These are phyloP conservation scores for Mortierella sp. DNA, from an alignment of 371 early-diverging fungal genomes.

Conservation along the genomic window DNA sequence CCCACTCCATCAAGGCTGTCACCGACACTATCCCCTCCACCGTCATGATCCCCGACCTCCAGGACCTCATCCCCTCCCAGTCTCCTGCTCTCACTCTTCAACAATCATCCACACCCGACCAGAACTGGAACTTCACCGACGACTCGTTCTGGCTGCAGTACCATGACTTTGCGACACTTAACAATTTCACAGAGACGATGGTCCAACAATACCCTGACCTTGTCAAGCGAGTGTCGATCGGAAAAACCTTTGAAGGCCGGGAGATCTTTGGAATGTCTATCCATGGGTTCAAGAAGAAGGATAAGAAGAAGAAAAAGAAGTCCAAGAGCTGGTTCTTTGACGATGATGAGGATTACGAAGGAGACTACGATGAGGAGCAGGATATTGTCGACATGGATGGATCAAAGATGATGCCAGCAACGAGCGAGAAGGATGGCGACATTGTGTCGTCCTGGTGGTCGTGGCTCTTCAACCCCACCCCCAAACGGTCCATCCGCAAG, in stretches of 20 bases:
- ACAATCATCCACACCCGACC: constrained; percentile 14
- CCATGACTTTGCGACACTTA: constrained; percentile 49
- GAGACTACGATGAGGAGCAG: not conserved
- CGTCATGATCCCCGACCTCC: constrained; percentile 52
- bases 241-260: constrained; percentile 60
- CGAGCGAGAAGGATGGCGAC: constrained; percentile 1
- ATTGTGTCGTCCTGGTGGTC: constrained; percentile 32
- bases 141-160: constrained; percentile 45
- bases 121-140: constrained; percentile 42
- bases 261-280: constrained; percentile 60
- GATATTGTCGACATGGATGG: constrained; percentile 7
- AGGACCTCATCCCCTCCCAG: constrained; percentile 36
- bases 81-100: not conserved
- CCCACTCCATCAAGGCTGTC: constrained; percentile 5
- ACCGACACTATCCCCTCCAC: constrained; percentile 22
- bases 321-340: not conserved
- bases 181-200: constrained; percentile 54
- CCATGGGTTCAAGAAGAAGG: constrained; percentile 31
- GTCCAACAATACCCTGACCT: constrained; percentile 51
- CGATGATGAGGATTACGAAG: constrained; percentile 1
- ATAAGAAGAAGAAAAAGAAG: not conserved
- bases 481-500: constrained; percentile 14
- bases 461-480: constrained; percentile 15
- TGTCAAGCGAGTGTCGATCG: constrained; percentile 55
- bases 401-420: constrained; percentile 7